phyloP scores from a whole-genome alignment of 306 rosid genomes.

The Lathyrus oleraceus region DNA sequence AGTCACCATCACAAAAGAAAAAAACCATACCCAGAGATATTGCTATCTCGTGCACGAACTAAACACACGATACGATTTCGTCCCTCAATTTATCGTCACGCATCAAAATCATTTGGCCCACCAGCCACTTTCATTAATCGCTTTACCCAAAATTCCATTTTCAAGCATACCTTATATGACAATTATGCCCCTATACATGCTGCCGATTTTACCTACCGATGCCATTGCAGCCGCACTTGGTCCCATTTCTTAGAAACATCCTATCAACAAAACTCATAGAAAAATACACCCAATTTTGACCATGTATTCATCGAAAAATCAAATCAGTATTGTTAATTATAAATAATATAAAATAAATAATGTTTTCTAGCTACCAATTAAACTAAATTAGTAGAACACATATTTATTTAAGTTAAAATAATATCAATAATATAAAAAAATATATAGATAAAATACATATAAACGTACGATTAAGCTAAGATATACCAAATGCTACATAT shows the following conservation, averaged over 20 bases:
- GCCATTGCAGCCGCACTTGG: conserved; percentile 7
- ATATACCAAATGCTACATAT: no score
- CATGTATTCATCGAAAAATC: no score
- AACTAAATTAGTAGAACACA: no score
- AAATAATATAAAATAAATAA: no score
- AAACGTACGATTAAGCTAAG: no score
- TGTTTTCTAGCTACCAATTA: no score
- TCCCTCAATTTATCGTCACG: conserved; percentile 29
- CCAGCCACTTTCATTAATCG: conserved; percentile 32
- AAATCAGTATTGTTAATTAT: no score
- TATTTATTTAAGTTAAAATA: no score
- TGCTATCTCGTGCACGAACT: conserved; percentile 13
- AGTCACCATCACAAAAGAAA: background rate
- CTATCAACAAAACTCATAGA: background rate
- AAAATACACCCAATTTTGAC: no score
- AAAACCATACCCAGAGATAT: conserved; percentile 16
- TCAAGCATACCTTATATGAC: conserved; percentile 3
- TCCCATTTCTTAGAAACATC: background rate
- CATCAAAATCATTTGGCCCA: conserved; percentile 35
- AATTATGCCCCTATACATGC: background rate
- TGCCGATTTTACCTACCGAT: conserved; percentile 8
- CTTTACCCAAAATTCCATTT: conserved; percentile 46
- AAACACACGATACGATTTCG: background rate
- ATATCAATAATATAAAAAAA: no score
- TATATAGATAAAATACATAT: no score